A percentile compares a stretch with the other conserved stretches of the same genome.
These are phyloP conservation scores for Hamamelis virginiana DNA, from an alignment of 164 flowering plant genomes.

Conservation along the genomic window DNA sequence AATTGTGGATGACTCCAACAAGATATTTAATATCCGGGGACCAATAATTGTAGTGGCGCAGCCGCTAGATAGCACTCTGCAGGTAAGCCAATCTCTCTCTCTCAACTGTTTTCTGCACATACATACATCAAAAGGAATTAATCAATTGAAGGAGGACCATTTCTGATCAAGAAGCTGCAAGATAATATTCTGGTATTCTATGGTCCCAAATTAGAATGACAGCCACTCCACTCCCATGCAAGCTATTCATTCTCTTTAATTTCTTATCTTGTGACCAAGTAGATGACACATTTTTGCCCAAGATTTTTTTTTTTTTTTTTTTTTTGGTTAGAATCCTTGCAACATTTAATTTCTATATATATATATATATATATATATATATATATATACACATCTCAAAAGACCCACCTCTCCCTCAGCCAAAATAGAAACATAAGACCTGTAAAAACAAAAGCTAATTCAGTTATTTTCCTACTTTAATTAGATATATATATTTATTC, in stretches of 20 bases:
- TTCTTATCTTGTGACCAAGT: not conserved
- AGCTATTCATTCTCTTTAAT: not conserved
- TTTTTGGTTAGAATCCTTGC: not conserved
- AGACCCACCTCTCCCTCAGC: not conserved
- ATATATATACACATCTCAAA: too few relatives aligned
- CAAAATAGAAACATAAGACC: too few relatives aligned
- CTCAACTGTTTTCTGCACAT: not conserved
- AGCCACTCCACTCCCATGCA: not conserved
- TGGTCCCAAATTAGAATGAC: not conserved
- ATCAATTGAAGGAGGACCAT: conserved; percentile 1
- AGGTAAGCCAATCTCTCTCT: not conserved
- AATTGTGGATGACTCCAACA: not conserved
- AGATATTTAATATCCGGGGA: not conserved
- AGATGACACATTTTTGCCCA: too few relatives aligned
- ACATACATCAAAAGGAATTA: not conserved
- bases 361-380: too few relatives aligned
- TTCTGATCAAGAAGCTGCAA: not conserved
- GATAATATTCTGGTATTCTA: not conserved
- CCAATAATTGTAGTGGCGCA: not conserved
- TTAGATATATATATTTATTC: too few relatives aligned
- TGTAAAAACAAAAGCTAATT: too few relatives aligned
- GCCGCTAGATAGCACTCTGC: too few relatives aligned
- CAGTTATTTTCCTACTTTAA: too few relatives aligned
- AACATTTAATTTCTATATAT: too few relatives aligned
- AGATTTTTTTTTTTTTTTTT: not conserved